These are phyloP conservation scores for Salvia miltiorrhiza DNA, from an alignment of 257 asterid genomes.

Conservation along the genomic window DNA sequence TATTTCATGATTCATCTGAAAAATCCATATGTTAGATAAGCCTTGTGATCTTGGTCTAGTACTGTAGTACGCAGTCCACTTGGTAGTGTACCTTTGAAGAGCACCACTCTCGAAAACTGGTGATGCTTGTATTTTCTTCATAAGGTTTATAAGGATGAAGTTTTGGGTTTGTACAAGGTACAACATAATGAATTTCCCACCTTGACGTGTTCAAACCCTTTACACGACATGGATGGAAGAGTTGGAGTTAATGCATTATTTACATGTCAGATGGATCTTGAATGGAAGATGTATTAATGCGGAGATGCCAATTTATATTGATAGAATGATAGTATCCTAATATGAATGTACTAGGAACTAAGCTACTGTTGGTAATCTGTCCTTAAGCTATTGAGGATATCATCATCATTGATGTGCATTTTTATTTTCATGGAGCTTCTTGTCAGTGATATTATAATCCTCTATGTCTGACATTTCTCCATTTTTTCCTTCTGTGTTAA, in stretches of 20 bases:
- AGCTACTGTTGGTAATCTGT: neutral
- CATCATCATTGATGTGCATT: neutral
- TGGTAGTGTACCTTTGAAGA: constrained; percentile 8
- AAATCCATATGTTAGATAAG: constrained; percentile 1
- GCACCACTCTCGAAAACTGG: neutral
- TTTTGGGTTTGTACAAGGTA: neutral
- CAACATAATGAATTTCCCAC: neutral
- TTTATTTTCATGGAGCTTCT: neutral
- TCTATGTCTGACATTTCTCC: neutral
- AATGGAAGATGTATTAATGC: neutral
- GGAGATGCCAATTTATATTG: neutral
- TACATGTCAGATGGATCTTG: neutral
- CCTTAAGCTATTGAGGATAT: neutral
- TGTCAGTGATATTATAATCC: neutral
- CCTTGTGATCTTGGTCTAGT: neutral
- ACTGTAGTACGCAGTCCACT: neutral
- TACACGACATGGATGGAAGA: neutral
- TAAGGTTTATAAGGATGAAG: neutral
- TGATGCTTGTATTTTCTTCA: neutral
- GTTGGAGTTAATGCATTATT: neutral
- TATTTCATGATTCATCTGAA: no score
- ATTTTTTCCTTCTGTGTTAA: neutral
- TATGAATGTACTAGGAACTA: neutral
- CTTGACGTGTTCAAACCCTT: neutral
- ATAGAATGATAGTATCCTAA: neutral